Evolutionary conservation across 352 stramenopile species (phyloP), one percentile per base, ranked within the genome.

Genomic region (Phytophthora fragariaefolia): DNA sequence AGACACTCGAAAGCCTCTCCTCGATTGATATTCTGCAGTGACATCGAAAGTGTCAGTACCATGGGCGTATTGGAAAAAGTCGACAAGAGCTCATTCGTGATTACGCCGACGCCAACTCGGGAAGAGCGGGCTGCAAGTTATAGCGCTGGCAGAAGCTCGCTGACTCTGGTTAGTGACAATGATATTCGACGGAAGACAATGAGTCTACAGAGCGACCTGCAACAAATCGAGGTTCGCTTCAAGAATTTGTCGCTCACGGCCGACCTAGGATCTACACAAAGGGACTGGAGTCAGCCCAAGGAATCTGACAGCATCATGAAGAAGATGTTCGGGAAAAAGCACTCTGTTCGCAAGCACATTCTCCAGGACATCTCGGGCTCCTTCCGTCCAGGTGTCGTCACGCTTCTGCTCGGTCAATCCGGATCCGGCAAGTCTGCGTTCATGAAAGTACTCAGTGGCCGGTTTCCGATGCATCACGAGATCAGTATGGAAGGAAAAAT

Each of bases 361-460:
- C 30, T 57, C n/a, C 27, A 22, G n/a, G 32, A 58, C 34, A 17
- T 58, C 30, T 32, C 51, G 51, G 51, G 51, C 20, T 58, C 13
- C 20, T 57, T 57, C 28, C 49, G 49, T 28, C 47, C 47, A 10
- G 51, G 51, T 17, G 42, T 8, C 30, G 32, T 58, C 30, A 58
- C 51, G 30, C 32, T 58, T 5, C 28, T 47, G 32, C 51, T 58
- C 7, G 51, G 51, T 6, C 51, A 58, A 12, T 46, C 51, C 13
- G 32, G 51, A 5, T 27, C 51, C 9, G 51, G 51, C 23, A 58
- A 58, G 23, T 58, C 51, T 3, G 32, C 51, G 4, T 43, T 47
- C 30, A 58, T 58, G 30, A 58, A 58, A 22, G 30, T 58, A 6
- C 22, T 58, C 30, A 58, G 51, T 24, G 51, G 51, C 6, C 32